Conservation (phyloP, 2,329 filamentous ascomycete genomes). For the Ascochyta pisi region DNA sequence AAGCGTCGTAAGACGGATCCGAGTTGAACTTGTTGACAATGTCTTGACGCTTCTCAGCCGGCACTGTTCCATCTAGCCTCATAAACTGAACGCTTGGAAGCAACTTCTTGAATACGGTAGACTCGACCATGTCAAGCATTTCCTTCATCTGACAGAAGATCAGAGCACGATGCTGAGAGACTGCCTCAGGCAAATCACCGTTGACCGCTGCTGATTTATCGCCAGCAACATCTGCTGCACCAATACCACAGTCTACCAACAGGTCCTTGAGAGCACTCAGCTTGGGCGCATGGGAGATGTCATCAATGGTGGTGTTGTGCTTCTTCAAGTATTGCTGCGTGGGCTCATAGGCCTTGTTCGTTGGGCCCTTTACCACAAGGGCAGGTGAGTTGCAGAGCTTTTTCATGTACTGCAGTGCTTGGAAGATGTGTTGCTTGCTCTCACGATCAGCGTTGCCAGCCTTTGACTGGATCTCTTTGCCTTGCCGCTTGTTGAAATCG, state of each 20-base stretch:
- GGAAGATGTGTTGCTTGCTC: conserved; percentile 98
- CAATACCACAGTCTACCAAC: conserved; percentile 98
- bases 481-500: conserved; percentile 92
- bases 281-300: conserved; percentile 89
- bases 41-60: conserved; percentile 91
- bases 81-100: conserved; percentile 93
- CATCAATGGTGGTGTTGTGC: conserved; percentile 81
- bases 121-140: conserved; percentile 99
- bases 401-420: conserved; percentile 98
- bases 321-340: conserved; percentile 81
- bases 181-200: conserved; percentile 74
- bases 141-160: conserved; percentile 99
- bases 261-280: conserved; percentile 88
- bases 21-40: conserved; percentile 99
- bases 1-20: conserved; percentile 93
- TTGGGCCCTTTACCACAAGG: conserved; percentile 87
- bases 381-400: conserved; percentile 98
- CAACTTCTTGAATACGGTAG: conserved; percentile 86
- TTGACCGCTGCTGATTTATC: conserved; percentile 54
- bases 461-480: conserved; percentile 84
- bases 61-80: conserved; percentile 91
- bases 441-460: conserved; percentile 83
- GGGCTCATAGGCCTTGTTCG: conserved; percentile 86
- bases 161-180: conserved; percentile 93
- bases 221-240: conserved; percentile 58